These are phyloP conservation scores for Kluyveromyces sp. DNA, from an alignment of 1,139 yeast genomes.

Conservation along the genomic window DNA sequence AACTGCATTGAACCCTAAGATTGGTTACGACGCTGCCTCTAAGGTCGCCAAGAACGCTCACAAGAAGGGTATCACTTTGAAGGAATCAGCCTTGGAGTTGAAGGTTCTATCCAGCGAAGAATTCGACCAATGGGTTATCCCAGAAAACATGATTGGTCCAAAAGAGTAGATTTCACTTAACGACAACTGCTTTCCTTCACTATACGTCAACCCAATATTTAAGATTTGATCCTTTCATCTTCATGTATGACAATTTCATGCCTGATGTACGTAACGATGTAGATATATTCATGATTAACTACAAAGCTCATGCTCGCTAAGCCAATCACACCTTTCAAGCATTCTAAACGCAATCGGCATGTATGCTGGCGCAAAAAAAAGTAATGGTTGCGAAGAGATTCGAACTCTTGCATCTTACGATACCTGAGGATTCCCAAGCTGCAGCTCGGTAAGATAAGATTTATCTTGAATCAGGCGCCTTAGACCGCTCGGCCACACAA, in stretches of 20 bases:
- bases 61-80: constrained; percentile 92
- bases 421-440: constrained; percentile 23
- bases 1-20: constrained; percentile 96
- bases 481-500: constrained; percentile 30
- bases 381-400: constrained; percentile 25
- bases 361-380: too few relatives aligned
- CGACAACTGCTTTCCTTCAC: too few relatives aligned
- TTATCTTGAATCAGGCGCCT: constrained; percentile 29
- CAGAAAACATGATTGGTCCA: constrained; percentile 97
- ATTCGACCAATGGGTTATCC: constrained; percentile 95
- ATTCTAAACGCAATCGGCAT: too few relatives aligned
- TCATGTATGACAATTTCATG: too few relatives aligned
- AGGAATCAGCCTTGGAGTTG: constrained; percentile 88
- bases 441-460: constrained; percentile 1
- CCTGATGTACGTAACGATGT: background rate
- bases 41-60: constrained; percentile 98
- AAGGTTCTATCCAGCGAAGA: constrained; percentile 75
- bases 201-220: too few relatives aligned
- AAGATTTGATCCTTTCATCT: too few relatives aligned
- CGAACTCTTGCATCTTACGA: constrained; percentile 31
- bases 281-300: background rate
- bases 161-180: constrained; percentile 28
- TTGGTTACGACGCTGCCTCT: constrained; percentile 95
- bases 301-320: background rate
- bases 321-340: too few relatives aligned